Percentiles rank a stretch among this genome's conserved stretches.
Conservation (phyloP, 139 green algal genomes). For the Penium margaritaceum region DNA sequence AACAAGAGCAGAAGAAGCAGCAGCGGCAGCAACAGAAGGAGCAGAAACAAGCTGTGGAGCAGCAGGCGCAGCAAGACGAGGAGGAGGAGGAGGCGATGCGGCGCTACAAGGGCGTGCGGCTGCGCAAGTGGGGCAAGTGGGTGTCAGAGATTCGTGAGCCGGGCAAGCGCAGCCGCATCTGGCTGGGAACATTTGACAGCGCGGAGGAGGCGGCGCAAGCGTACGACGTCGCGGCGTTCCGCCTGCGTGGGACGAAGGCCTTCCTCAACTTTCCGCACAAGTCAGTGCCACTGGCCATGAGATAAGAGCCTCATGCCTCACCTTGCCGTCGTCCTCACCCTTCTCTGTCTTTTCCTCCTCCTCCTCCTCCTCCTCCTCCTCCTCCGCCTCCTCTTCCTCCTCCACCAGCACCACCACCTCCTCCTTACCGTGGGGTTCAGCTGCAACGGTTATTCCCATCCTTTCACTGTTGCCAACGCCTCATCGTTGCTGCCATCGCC, state of each 20-base stretch:
- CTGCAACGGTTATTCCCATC: no score
- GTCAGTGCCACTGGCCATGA: background rate
- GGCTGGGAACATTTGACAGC: conserved; percentile 55
- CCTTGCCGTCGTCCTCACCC: background rate
- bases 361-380: no score
- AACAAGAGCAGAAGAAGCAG: background rate
- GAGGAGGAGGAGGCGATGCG: no score
- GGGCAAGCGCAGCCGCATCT: conserved; percentile 37
- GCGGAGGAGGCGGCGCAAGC: conserved; percentile 50
- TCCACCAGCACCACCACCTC: no score
- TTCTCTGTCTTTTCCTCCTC: no score
- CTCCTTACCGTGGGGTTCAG: no score
- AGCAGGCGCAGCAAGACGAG: no score
- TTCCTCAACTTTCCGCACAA: conserved; percentile 8
- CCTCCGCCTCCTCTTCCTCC: no score
- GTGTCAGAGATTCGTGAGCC: conserved; percentile 54
- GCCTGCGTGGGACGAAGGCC: background rate
- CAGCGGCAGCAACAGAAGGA: no score
- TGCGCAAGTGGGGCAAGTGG: conserved; percentile 54
- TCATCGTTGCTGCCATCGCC: no score
- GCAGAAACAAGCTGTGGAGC: no score
- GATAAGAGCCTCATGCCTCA: background rate
- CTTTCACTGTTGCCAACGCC: no score
- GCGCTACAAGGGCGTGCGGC: conserved; percentile 50
- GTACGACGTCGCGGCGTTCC: conserved; percentile 48